These are phyloP conservation scores for Neofusicoccum sp. DNA, from an alignment of 2,329 filamentous ascomycete species.

Conservation along the genomic window DNA sequence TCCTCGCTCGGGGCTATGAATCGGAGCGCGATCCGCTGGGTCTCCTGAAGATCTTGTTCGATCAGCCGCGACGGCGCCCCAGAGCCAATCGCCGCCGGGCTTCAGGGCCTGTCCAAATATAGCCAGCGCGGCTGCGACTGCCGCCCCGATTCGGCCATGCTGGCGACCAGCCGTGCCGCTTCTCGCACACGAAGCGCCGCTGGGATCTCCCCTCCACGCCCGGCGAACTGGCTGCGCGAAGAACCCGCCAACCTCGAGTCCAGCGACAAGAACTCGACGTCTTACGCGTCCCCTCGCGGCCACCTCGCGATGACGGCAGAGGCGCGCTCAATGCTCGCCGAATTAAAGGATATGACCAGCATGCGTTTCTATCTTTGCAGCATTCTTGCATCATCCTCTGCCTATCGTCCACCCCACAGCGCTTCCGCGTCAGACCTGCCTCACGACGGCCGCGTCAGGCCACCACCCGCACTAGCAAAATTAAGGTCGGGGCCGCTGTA, in stretches of 20 bases:
- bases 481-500: neutral
- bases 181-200: slow-evolving; percentile 3
- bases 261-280: neutral
- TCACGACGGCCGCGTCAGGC: too few species aligned
- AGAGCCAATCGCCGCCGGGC: neutral
- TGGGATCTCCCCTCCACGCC: slow-evolving; percentile 12
- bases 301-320: too few species aligned
- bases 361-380: too few species aligned
- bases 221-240: neutral
- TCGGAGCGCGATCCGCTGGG: slow-evolving; percentile 13
- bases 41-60: slow-evolving; percentile 18
- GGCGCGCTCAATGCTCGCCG: too few species aligned
- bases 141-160: slow-evolving; percentile 2
- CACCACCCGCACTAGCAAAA: too few species aligned
- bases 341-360: too few species aligned
- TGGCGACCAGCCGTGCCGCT: slow-evolving; percentile 3
- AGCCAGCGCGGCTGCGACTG: neutral
- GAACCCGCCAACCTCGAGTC: slow-evolving; percentile 5
- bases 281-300: too few species aligned
- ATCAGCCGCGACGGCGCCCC: slow-evolving; percentile 11
- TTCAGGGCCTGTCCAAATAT: neutral
- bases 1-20: slow-evolving; percentile 6
- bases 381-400: too few species aligned
- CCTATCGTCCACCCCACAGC: too few species aligned
- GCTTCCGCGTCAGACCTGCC: too few species aligned